Base-by-base conservation (phyloP, 257 asterid genomes). In the Fraxinus americana region DNA sequence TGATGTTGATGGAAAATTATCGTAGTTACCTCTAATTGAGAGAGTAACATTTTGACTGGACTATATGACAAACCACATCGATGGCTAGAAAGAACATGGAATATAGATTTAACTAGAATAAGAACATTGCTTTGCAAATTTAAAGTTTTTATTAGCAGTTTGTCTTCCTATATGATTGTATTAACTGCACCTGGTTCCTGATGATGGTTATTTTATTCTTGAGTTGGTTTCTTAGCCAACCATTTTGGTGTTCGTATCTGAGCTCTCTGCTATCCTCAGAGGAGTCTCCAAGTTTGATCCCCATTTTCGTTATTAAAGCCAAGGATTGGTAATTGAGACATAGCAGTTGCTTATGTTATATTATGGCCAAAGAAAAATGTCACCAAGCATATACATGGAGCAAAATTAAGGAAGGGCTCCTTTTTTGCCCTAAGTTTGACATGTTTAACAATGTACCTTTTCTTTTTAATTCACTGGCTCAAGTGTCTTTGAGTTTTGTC, bases 401-500 rank as follows among this genome's bases (percentile, higher is more conserved):
- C 27, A 57, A 57, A 21, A 57, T 23, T 57, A 57, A 57, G 65
- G 25, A 54, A 54, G 30, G 27, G 57, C 12, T 19, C 67, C 23
- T 21, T 57, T 21, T 21, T 14, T 21, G 9, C n/a, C 12, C 13
- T 6, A 21, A 21, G 21, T 57, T 21, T 57, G 67, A 57, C 67
- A 6, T 7, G 30, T 21, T 21, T 7, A 57, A 57, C 29, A 23
- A 8, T 2, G 12, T 7, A 6, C 67, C 65, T 54, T 54, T 17
- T 48, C 19, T 48, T n/a, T 57, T 21, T 19, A 21, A 69, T 41
- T 41, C 13, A 71, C 72, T 70, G 61, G 61, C 66, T 38, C 29
- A 39, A 80, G 61, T 30, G 16, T 57, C 27, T 34, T 54, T 54
- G 75, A 41, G 79, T 39, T 48, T 41, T 57, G 72, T 69, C 34